Percentiles rank a stretch among this genome's conserved stretches.
phyloP scores from a whole-genome alignment of 2,329 filamentous ascomycete genomes.

The Hypoxylon sp. region DNA sequence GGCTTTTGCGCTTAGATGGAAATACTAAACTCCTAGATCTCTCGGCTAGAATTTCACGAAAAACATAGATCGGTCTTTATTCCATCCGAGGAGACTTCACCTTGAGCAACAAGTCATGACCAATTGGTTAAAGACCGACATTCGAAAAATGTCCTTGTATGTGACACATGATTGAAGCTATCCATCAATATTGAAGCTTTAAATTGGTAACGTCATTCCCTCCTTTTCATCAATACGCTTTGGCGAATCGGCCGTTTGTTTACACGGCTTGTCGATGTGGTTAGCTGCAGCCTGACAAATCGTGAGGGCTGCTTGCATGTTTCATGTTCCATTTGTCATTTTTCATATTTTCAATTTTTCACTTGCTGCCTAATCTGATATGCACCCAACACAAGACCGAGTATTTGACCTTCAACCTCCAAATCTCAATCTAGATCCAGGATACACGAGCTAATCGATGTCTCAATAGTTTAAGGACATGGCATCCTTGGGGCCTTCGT shows the following conservation, averaged over 20 bases:
- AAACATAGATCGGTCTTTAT: neutral
- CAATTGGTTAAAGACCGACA: neutral
- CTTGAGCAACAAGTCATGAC: too few species aligned
- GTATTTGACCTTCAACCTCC: neutral
- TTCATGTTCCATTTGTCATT: constrained; percentile 7
- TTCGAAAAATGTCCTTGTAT: neutral
- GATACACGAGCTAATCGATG: neutral
- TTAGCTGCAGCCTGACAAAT: constrained; percentile 8
- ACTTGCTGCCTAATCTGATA: constrained; percentile 12
- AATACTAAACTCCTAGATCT: too few species aligned
- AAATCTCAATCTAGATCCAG: neutral
- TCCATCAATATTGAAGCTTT: neutral
- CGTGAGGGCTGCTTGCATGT: constrained; percentile 6
- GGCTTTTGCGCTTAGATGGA: too few species aligned
- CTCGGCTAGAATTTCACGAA: too few species aligned
- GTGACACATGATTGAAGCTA: neutral
- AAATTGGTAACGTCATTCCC: neutral
- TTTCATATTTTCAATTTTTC: constrained; percentile 8
- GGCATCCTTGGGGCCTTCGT: neutral
- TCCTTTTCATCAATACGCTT: neutral
- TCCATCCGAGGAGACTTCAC: neutral
- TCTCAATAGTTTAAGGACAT: constrained; percentile 1
- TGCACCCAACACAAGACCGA: neutral
- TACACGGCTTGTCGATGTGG: neutral
- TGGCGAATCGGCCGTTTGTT: neutral